Conservation (phyloP, 2,329 filamentous ascomycete species). For the Aphanoascus verrucosus region DNA sequence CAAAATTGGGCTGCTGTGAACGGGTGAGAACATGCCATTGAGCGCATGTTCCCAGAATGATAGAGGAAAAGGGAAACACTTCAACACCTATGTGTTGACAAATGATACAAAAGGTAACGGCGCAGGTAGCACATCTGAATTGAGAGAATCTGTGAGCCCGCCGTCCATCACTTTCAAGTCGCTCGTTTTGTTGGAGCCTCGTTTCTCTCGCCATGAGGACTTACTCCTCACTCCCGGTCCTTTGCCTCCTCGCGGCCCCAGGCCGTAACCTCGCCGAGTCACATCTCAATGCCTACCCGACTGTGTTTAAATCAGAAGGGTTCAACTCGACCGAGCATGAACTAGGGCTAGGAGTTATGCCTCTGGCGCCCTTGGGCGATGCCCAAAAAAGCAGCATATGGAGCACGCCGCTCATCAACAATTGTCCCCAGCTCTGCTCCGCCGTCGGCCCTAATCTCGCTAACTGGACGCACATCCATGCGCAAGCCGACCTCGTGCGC, state of each 20-base stretch:
- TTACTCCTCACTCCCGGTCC: neutral
- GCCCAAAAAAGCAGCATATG: neutral
- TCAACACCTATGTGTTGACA: too few species aligned
- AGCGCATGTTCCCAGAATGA: too few species aligned
- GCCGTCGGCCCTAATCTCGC: slow-evolving; percentile 6
- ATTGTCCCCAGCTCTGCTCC: slow-evolving; percentile 7
- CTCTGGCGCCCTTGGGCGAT: neutral
- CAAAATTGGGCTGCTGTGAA: too few species aligned
- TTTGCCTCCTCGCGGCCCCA: neutral
- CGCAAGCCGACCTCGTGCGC: neutral
- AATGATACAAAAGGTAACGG: too few species aligned
- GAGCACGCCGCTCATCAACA: slow-evolving; percentile 16
- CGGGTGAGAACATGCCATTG: too few species aligned
- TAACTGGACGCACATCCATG: slow-evolving; percentile 11
- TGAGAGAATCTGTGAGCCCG: too few species aligned
- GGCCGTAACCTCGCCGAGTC: neutral
- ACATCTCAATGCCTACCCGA: slow-evolving; percentile 1
- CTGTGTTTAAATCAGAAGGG: neutral
- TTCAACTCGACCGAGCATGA: slow-evolving; percentile 2
- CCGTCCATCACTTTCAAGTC: too few species aligned
- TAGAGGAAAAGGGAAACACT: too few species aligned
- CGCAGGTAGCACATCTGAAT: too few species aligned
- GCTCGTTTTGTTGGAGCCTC: neutral
- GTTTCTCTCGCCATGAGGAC: neutral
- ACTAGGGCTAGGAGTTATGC: neutral